Base-by-base conservation (phyloP, 768 basidiomycete species). In the Ramaria rubella region DNA sequence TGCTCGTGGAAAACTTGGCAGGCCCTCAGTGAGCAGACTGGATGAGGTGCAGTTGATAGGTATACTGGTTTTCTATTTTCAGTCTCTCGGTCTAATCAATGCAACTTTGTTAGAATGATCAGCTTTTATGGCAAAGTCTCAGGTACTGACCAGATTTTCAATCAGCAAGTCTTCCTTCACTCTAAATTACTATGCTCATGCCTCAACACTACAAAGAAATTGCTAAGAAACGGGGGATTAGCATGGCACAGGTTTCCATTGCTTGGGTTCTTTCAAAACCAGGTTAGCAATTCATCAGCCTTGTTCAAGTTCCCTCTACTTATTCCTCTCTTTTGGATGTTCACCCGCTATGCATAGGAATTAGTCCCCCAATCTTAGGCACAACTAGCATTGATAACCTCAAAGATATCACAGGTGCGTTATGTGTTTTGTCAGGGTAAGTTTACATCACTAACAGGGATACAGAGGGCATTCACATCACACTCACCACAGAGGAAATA, bases 311-410 rank as follows among this genome's bases (percentile, higher is more conserved):
- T n/a, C n/a, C n/a, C n/a, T n/a, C n/a, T n/a, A n/a, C n/a, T n/a
- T n/a, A n/a, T n/a, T n/a, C n/a, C n/a, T n/a, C n/a, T n/a, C n/a
- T n/a, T n/a, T n/a, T n/a, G n/a, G n/a, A n/a, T n/a, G n/a, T n/a
- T n/a, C n/a, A n/a, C n/a, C n/a, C n/a, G n/a, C n/a, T n/a, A n/a
- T n/a, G n/a, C n/a, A n/a, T n/a, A n/a, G n/a, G n/a, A 17, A 69
- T 78, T 15, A 71, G 69, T 3, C 75, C 76, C 3, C 77, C 78
- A 9, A 75, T 77, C 30, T 66, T 78, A 7, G 78, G 77, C 2
- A 70, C 71, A 2, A 78, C 74, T 0, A 75, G 65, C 46, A 42
- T 74, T 15, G 65, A 73, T 45, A 71, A 74, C 31, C 61, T 78
- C 21, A 65, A 68, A 30, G 77, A 77, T 31, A 65, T 74, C 52